Percentiles rank a stretch among this genome's conserved stretches.
Evolutionary conservation across 257 asterid species (phyloP).

Genomic region (Echium plantagineum): DNA sequence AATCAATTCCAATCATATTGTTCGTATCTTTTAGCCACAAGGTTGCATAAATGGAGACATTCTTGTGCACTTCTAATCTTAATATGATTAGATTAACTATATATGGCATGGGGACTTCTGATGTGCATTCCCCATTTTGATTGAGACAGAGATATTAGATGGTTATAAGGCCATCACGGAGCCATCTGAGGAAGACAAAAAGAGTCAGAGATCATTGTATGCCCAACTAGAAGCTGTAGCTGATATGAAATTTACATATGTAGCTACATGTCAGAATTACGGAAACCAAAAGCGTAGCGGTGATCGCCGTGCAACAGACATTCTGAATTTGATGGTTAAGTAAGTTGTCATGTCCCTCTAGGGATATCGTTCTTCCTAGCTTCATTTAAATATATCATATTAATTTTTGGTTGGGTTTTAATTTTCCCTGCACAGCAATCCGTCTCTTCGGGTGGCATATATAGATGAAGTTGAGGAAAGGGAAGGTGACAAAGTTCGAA

Average conservation of each 20-base stretch:
- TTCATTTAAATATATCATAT: constrained; percentile 7
- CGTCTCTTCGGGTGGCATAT: constrained; percentile 95
- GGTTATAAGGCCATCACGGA: constrained; percentile 66
- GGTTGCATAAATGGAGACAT: neutral
- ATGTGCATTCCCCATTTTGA: constrained; percentile 13
- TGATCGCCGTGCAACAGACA: constrained; percentile 98
- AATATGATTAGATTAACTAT: neutral
- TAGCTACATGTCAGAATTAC: constrained; percentile 94
- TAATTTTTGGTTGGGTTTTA: constrained; percentile 10
- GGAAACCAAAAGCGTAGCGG: constrained; percentile 95
- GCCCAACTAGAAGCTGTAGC: constrained; percentile 92
- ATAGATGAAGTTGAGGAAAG: constrained; percentile 96
- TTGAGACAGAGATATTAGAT: constrained; percentile 63
- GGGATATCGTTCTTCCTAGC: neutral
- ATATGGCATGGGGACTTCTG: neutral
- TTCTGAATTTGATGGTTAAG: constrained; percentile 96
- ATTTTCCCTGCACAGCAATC: constrained; percentile 46
- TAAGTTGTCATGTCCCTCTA: constrained; percentile 29
- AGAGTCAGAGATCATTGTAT: constrained; percentile 86
- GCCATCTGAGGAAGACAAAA: constrained; percentile 71
- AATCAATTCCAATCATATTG: neutral
- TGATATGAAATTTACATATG: constrained; percentile 94
- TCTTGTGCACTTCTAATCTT: neutral
- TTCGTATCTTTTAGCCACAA: neutral
- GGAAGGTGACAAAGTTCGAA: constrained; percentile 65